Evolutionary conservation across 495 filamentous ascomycete species (phyloP), one percentile per base, ranked within the genome.

Genomic region (Chaetomium cochliodes): DNA sequence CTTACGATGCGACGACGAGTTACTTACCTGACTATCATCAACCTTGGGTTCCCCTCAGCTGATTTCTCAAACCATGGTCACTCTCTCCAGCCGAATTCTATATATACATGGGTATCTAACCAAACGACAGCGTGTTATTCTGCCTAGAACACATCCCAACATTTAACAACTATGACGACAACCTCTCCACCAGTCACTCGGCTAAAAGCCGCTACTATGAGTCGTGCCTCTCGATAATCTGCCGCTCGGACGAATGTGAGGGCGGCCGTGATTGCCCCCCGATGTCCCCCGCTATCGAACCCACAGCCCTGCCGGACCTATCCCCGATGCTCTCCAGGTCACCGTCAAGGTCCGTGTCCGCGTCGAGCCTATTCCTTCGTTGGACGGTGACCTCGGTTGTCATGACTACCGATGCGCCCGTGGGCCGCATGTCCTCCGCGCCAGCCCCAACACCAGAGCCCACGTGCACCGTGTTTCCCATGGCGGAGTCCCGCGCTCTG

Each of bases 221-320:
- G n/a, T n/a, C n/a, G n/a, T n/a, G n/a, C 28, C 28, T 30, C 39
- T 53, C 50, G 50, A 53, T 25, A 28, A 53, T 53, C 12, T 53
- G 50, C 22, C 22, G 50, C 23, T 53, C 22, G 0, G 50, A 53
- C 12, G 50, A 53, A 11, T 53, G 50, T 2, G 50, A 53, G 13
- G 50, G 50, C 23, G 50, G 7, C 26, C 50, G 22, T 0, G 7
- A 3, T 13, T 53, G 22, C 5, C 50, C 50, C 7, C 1, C 5
- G 0, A 7, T 15, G 12, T 23, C 50, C 3, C 5, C 50, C 23
- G 28, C 7, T 13, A 8, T 30, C 50, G 50, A 53, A 7, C 28
- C 50, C 50, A 5, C 23, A 0, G 50, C 5, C 22, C 2, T 11
- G 23, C 22, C 50, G 0, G 50, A 53, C 22, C 9, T 28, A 2